phyloP scores from a whole-genome alignment of 1,139 yeast species.

The Candida sp. region DNA sequence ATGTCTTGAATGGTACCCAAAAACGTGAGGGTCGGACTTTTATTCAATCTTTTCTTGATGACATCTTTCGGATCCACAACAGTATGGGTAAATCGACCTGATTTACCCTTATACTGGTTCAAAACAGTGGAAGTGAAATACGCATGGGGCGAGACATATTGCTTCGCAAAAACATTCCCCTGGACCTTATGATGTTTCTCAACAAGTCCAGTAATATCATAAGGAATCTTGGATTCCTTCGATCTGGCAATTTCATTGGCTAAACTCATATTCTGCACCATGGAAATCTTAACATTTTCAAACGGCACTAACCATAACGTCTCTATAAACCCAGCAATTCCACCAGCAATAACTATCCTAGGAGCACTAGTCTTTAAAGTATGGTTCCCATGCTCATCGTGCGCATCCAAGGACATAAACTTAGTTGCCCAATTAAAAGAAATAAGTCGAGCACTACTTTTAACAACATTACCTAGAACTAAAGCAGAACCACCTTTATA shows the following conservation, averaged over 20 bases:
- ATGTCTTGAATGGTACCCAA: constrained; percentile 59
- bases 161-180: constrained; percentile 25
- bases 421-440: constrained; percentile 76
- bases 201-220: constrained; percentile 25
- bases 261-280: constrained; percentile 66
- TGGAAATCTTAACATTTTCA: constrained; percentile 80
- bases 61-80: constrained; percentile 24
- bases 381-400: constrained; percentile 24
- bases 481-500: constrained; percentile 79
- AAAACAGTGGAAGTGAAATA: constrained; percentile 36
- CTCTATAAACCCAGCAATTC: constrained; percentile 80
- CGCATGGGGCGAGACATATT: constrained; percentile 44
- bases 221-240: constrained; percentile 13
- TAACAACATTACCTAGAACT: constrained; percentile 71
- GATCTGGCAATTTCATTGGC: constrained; percentile 29
- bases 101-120: constrained; percentile 22
- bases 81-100: constrained; percentile 20
- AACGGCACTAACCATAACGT: constrained; percentile 86
- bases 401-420: constrained; percentile 61
- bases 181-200: constrained; percentile 24
- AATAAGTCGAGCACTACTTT: constrained; percentile 69
- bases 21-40: constrained; percentile 53
- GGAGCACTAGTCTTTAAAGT: constrained; percentile 60
- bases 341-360: constrained; percentile 77
- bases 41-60: constrained; percentile 39